Evolutionary conservation across 2,329 filamentous ascomycete genomes (phyloP), one percentile per base, ranked within the genome.

Genomic region (Colletotrichum sidae): DNA sequence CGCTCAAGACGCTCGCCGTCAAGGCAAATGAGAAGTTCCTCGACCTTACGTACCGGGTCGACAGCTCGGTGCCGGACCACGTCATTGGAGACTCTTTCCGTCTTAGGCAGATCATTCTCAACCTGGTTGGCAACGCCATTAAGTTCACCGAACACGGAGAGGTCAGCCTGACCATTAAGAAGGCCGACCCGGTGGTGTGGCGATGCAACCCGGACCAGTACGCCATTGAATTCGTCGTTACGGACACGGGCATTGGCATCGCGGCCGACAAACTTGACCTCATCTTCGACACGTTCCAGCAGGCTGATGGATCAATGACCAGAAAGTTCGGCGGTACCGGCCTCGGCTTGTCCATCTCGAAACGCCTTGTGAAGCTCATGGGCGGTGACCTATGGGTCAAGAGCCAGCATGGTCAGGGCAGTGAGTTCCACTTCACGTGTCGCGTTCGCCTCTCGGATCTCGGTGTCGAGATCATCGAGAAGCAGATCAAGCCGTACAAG

Each of bases 251-350:
- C 71, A 99, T 98, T 73, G 96, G 96, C 72, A 98, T 98, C 72
- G 93, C 95, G 72, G 88, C 92, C 69, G 94, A 98, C 80, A 98
- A 98, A 81, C 87, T 98, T 57, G 94, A 97, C 75, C 84, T 98
- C 70, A 98, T 99, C 75, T 98, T 99, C 79, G 96, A 98, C 80
- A 98, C 95, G 1, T 98, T 98, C 88, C 95, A 97, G 78, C 96
- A 98, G 81, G 96, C 96, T 17, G 96, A 98, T 76, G 95, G 95
- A 42, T 97, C 94, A 39, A 98, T 96, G 77, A 98, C 95, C 2
- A 88, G 94, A 72, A 96, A 96, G 76, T 98, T 98, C 76, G 95
- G 95, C 72, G 95, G 95, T 72, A 98, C 96, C 7, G 95, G 95
- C 71, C 87, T 98, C 9, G 95, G 95, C 70, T 81, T 98, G 34